Base-by-base conservation (phyloP, 2,329 filamentous ascomycete genomes). In the Tolypocladium pustulatum region DNA sequence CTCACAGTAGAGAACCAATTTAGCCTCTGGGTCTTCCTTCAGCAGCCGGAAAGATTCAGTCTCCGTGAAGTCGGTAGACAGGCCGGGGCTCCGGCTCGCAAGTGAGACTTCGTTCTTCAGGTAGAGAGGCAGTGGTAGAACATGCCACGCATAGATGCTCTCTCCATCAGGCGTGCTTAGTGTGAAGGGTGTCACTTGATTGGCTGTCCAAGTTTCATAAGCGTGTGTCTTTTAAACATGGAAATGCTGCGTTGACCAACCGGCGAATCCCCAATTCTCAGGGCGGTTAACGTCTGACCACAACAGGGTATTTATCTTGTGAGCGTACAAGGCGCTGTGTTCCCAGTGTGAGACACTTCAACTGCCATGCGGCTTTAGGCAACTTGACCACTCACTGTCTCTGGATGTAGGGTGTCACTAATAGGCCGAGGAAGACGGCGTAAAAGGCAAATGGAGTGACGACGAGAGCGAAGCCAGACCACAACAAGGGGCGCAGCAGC, bases 161-260 rank as follows among this genome's bases (percentile, higher is more conserved):
- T 92, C 87, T 43, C 85, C 84, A 70, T 97, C 92, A 1, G 84
- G 77, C 0, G 91, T 94, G 4, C 74, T 75, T 41, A 97, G 74
- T 54, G 83, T 85, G 71, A 97, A 97, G 0, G 93, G 89, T 7
- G 90, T 91, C 3, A 96, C 88, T 74, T 97, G 93, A 65, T 91
- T 91, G 68, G 85, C 89, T 93, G 65, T 41, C 40, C 51, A 46
- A 20, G 4, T 17, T 15, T 20, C 6, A 58, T 58, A 17, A 59
- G 54, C 54, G 34, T 36, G 10, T 40, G 32, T 34, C n/a, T 43
- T 37, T 2, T 3, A 12, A 46, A 32, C 22, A 7, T 34, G 20
- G 58, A 30, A 34, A 58, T 12, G 40, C 32, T 27, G 36, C n/a
- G 25, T 52, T 36, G 57, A 66, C 71, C 60, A 72, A 93, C 90